phyloP scores from a whole-genome alignment of 495 filamentous ascomycete genomes.

The Aspergillus affinis region DNA sequence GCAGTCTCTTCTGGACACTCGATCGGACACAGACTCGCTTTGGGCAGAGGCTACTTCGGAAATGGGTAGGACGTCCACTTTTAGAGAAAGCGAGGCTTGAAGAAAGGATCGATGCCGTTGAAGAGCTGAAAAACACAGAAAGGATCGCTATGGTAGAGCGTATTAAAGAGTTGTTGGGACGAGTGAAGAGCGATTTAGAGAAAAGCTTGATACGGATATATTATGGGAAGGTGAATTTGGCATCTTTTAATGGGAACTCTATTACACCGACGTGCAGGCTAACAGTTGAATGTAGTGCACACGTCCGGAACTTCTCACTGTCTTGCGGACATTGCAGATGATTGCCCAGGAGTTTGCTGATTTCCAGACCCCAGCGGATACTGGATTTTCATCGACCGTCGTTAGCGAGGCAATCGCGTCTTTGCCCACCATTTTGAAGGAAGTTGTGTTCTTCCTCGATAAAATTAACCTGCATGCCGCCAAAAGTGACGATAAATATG shows the following conservation, averaged over 20 bases:
- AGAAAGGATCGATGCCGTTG: constrained; percentile 82
- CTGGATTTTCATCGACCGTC: constrained; percentile 70
- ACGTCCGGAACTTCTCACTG: constrained; percentile 80
- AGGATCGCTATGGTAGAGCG: constrained; percentile 68
- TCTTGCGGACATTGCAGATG: constrained; percentile 80
- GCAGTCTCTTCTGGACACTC: constrained; percentile 93
- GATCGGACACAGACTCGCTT: constrained; percentile 92
- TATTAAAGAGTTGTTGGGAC: constrained; percentile 64
- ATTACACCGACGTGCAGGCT: constrained; percentile 13
- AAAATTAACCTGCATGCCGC: constrained; percentile 86
- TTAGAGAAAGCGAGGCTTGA: constrained; percentile 76
- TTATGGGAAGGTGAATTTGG: constrained; percentile 67
- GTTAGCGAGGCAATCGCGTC: constrained; percentile 72
- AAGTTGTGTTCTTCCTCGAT: constrained; percentile 71
- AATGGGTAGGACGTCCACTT: constrained; percentile 93
- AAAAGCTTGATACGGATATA: constrained; percentile 93
- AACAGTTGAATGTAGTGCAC: constrained; percentile 58
- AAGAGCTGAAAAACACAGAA: constrained; percentile 75
- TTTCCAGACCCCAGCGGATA: constrained; percentile 62
- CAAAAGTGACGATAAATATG: constrained; percentile 83
- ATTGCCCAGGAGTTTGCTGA: constrained; percentile 72
- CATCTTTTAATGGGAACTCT: not conserved
- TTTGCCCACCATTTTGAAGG: constrained; percentile 72
- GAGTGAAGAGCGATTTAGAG: constrained; percentile 80
- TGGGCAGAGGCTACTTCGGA: constrained; percentile 81